Percentiles rank a stretch among this genome's conserved stretches.
phyloP scores from a whole-genome alignment of 2,329 filamentous ascomycete species.

The Hymenoscyphus salicellus region DNA sequence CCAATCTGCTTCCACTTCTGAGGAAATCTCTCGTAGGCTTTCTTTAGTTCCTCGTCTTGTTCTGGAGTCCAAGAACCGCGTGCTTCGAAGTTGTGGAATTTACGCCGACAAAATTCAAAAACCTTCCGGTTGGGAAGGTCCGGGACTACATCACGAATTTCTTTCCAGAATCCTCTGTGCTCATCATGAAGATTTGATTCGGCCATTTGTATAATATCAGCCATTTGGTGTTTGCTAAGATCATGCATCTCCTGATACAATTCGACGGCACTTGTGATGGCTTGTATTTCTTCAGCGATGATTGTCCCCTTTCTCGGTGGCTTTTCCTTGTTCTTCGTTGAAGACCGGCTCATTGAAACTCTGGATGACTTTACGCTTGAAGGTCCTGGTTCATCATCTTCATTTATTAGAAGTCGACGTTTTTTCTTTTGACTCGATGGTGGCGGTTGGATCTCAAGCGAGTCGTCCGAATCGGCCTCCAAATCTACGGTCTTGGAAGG shows the following conservation, averaged over 20 bases:
- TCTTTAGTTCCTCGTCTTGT: constrained; percentile 53
- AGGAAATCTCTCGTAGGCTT: constrained; percentile 43
- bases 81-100: constrained; percentile 63
- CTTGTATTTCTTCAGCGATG: constrained; percentile 10
- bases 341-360: not conserved
- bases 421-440: constrained; percentile 21
- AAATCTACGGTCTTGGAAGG: not conserved
- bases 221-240: constrained; percentile 47
- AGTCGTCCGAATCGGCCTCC: not conserved
- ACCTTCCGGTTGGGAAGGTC: constrained; percentile 52
- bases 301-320: constrained; percentile 1
- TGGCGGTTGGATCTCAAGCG: not conserved
- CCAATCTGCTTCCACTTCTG: constrained; percentile 63
- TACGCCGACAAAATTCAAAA: constrained; percentile 56
- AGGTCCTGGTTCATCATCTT: constrained; percentile 13
- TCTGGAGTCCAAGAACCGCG: constrained; percentile 58
- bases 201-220: constrained; percentile 42
- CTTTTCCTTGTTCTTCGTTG: not conserved
- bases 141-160: constrained; percentile 48
- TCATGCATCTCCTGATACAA: constrained; percentile 44
- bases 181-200: constrained; percentile 33
- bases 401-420: constrained; percentile 21
- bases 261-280: constrained; percentile 37
- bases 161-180: constrained; percentile 49
- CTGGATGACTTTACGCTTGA: constrained; percentile 7